Evolutionary conservation across 306 rosid genomes (phyloP).

Genomic region (Castanea crenata): DNA sequence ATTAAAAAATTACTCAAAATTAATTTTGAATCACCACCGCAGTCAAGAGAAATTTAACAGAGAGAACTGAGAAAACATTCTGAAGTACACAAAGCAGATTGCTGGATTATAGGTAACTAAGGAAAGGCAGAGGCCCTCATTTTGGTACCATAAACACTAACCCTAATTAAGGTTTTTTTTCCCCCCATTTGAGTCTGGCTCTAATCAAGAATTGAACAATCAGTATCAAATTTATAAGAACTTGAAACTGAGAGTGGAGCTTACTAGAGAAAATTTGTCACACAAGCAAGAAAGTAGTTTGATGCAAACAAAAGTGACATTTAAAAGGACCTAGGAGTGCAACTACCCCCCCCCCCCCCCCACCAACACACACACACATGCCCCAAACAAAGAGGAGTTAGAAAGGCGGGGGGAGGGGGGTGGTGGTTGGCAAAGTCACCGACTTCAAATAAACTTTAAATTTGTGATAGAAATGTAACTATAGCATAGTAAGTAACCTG

Average conservation of each 20-base stretch:
- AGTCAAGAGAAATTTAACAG: too few species aligned
- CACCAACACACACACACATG: too few species aligned
- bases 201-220: background rate
- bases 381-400: too few species aligned
- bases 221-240: background rate
- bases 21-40: too few species aligned
- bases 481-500: conserved; percentile 52
- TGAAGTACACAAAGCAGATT: background rate
- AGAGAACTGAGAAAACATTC: background rate
- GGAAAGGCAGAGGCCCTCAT: background rate
- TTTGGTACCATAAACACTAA: background rate
- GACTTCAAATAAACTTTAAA: background rate
- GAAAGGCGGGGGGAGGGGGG: too few species aligned
- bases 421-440: background rate
- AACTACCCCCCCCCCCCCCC: background rate
- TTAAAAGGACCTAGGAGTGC: background rate
- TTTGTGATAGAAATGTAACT: background rate
- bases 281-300: background rate
- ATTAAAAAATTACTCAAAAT: too few species aligned
- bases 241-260: background rate
- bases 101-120: background rate
- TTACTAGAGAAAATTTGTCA: background rate
- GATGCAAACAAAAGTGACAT: background rate
- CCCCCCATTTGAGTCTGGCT: too few species aligned
- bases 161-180: background rate